These are phyloP conservation scores for Ceratobasidium sp. DNA, from an alignment of 1,284 basidiomycete genomes.

Conservation along the genomic window DNA sequence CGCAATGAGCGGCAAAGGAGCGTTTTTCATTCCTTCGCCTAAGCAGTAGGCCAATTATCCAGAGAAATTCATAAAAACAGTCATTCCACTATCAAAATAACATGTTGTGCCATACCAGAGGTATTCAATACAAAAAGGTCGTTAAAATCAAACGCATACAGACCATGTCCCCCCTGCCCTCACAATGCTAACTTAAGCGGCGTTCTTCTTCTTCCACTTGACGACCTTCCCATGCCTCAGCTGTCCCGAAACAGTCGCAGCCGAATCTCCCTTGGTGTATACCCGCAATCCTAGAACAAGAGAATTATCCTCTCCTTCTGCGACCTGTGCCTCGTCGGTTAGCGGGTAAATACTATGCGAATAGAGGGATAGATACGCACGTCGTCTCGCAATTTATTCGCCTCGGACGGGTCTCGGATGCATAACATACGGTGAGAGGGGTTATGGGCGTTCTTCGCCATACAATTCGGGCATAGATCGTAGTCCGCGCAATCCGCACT, in stretches of 20 bases:
- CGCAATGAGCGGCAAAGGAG: no score
- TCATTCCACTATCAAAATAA: no score
- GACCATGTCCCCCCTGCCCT: no score
- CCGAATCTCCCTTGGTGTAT: conserved; percentile 42
- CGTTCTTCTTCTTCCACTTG: conserved; percentile 33
- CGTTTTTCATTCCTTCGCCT: no score
- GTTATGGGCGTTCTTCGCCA: conserved; percentile 34
- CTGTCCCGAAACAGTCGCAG: conserved; percentile 38
- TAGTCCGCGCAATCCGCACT: conserved; percentile 42
- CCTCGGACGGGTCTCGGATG: conserved; percentile 27
- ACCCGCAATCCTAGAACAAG: conserved; percentile 43
- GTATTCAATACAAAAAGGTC: no score
- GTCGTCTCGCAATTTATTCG: conserved; percentile 20
- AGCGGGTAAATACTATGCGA: no score
- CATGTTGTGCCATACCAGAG: no score
- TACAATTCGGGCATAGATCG: conserved; percentile 44
- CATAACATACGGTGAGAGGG: conserved; percentile 29
- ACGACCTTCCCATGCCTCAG: conserved; percentile 47
- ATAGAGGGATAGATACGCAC: not conserved
- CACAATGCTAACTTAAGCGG: no score
- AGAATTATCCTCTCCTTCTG: conserved; percentile 41
- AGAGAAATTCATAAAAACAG: no score
- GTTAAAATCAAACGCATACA: no score
- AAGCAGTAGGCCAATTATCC: no score
- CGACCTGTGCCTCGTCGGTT: not conserved